phyloP scores from a whole-genome alignment of 2,329 filamentous ascomycete species.

The Lojkania enalia region DNA sequence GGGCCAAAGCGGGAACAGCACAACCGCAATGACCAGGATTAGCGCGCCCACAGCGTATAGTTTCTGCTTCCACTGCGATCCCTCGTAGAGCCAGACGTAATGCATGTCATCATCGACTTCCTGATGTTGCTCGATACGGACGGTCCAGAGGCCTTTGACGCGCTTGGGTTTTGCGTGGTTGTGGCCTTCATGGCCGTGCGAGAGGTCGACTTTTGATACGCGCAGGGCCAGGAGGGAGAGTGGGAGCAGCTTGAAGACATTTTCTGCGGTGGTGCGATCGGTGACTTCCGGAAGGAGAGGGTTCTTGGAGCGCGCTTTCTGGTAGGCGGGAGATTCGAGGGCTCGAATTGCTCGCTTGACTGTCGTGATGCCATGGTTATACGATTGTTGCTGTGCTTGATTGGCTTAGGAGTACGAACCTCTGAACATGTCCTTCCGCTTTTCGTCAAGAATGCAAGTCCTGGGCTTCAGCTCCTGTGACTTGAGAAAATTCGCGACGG shows the following conservation, averaged over 20 bases:
- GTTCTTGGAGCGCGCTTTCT: conserved; percentile 87
- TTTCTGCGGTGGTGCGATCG: conserved; percentile 86
- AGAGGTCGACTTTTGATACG: conserved; percentile 78
- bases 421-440: conserved; percentile 98
- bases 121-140: conserved; percentile 94
- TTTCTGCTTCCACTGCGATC: conserved; percentile 90
- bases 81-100: conserved; percentile 96
- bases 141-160: conserved; percentile 94
- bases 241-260: conserved; percentile 91
- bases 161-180: conserved; percentile 68
- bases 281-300: conserved; percentile 83
- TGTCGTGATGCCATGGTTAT: no score
- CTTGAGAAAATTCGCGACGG: conserved; percentile 85
- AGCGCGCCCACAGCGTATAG: conserved; percentile 85
- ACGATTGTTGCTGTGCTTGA: no score
- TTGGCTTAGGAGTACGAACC: no score
- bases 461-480: conserved; percentile 83
- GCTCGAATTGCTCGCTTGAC: conserved; percentile 96
- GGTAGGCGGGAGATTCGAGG: conserved; percentile 84
- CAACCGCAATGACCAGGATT: conserved; percentile 79
- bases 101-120: conserved; percentile 85
- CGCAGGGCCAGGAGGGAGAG: conserved; percentile 92
- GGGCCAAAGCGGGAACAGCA: conserved; percentile 96
- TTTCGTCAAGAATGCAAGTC: conserved; percentile 91
- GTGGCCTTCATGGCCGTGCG: conserved; percentile 70